Percentiles rank a stretch among this genome's conserved stretches.
Conservation (phyloP, 1,284 basidiomycete genomes). For the Phenoliferia sp. region DNA sequence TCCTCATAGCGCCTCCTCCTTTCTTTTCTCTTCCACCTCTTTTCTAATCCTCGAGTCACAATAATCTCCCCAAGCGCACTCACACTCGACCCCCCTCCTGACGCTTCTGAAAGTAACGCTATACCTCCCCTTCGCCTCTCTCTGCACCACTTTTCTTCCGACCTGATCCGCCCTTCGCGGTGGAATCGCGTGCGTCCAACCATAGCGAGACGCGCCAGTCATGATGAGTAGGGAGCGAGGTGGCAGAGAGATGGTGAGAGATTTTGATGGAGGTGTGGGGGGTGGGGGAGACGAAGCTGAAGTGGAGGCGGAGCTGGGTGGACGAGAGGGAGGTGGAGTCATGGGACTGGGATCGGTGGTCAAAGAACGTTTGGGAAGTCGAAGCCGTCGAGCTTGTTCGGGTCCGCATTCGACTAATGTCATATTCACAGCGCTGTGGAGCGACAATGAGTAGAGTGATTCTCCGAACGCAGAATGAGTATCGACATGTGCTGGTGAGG, state of each 20-base stretch:
- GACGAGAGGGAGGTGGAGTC: neutral
- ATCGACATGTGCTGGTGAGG: neutral
- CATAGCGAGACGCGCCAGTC: neutral
- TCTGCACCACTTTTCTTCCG: neutral
- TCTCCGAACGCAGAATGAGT: neutral
- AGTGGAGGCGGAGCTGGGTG: neutral
- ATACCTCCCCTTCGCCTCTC: neutral
- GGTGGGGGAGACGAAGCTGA: neutral
- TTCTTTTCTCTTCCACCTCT: neutral
- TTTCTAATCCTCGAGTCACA: neutral
- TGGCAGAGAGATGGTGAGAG: neutral
- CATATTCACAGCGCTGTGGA: neutral
- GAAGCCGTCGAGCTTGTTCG: neutral
- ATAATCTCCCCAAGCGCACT: neutral
- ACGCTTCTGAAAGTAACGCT: constrained; percentile 1
- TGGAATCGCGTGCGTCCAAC: neutral
- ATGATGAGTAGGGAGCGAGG: neutral
- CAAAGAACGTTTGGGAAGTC: neutral
- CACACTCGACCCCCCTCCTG: neutral
- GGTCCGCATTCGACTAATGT: neutral
- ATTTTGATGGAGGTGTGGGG: no score
- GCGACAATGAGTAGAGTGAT: neutral
- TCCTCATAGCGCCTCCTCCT: no score
- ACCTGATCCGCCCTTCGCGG: neutral
- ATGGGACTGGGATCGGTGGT: neutral